Evolutionary conservation across 371 early-diverging fungal species (phyloP).

Genomic region (Catenaria anguillulae): DNA sequence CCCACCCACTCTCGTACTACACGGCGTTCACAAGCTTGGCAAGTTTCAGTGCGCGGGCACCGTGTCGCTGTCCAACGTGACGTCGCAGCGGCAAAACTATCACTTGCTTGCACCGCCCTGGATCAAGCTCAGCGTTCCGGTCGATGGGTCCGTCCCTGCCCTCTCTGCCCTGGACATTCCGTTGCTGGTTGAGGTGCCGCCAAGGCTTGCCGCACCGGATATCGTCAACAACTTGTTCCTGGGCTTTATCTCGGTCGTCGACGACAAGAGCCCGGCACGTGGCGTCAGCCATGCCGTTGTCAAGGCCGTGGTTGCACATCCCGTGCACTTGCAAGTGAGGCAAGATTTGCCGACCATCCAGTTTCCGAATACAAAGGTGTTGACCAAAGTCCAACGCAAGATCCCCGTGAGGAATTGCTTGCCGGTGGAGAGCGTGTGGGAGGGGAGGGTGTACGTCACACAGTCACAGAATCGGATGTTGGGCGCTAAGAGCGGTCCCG

Average conservation of each 20-base stretch:
- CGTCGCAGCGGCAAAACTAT: slow-evolving; percentile 1
- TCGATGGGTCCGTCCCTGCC: slow-evolving; percentile 1
- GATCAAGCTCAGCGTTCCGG: background rate
- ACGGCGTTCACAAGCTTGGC: slow-evolving; percentile 3
- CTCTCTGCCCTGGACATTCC: background rate
- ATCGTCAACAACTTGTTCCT: slow-evolving; percentile 5
- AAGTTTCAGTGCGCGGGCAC: slow-evolving; percentile 4
- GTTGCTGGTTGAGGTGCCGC: background rate
- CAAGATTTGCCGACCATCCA: slow-evolving; percentile 12
- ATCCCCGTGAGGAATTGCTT: slow-evolving; percentile 27
- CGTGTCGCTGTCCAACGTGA: slow-evolving; percentile 1
- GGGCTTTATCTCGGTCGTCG: slow-evolving; percentile 27
- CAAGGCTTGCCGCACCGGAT: background rate
- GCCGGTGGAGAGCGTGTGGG: slow-evolving; percentile 24
- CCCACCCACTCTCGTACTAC: background rate
- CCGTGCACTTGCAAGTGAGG: slow-evolving; percentile 3
- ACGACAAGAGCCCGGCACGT: slow-evolving; percentile 16
- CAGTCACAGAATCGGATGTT: slow-evolving; percentile 8
- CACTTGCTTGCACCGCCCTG: background rate
- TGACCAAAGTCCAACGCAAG: slow-evolving; percentile 20
- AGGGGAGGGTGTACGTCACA: slow-evolving; percentile 18
- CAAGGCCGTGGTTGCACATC: background rate
- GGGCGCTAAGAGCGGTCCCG: slow-evolving; percentile 1
- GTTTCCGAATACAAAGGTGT: slow-evolving; percentile 20
- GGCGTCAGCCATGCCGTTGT: slow-evolving; percentile 20